Evolutionary conservation across 2,329 filamentous ascomycete species (phyloP).

Genomic region (Bipolaris zeicola): DNA sequence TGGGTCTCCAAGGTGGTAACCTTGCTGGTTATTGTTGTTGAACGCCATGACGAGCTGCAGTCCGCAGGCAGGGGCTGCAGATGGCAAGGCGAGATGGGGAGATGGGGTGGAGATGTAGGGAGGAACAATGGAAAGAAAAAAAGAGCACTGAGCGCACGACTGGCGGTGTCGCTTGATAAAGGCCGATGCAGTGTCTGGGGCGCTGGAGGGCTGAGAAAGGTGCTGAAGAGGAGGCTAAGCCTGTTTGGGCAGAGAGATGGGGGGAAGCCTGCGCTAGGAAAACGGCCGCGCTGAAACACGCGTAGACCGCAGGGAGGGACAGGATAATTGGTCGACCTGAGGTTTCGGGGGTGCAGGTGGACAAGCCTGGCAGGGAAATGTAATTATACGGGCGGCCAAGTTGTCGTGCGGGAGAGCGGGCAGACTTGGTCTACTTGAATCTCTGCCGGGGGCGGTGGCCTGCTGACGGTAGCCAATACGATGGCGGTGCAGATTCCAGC

Average conservation of each 20-base stretch:
- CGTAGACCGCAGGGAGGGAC: slow-evolving; percentile 2
- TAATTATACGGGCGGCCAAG: slow-evolving; percentile 11
- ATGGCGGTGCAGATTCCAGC: slow-evolving; percentile 5
- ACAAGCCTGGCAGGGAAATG: slow-evolving; percentile 30
- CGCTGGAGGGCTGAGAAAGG: slow-evolving; percentile 24
- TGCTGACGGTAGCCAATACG: slow-evolving; percentile 20
- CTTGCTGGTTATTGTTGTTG: slow-evolving; percentile 42
- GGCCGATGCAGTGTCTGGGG: slow-evolving; percentile 27
- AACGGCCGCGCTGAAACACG: slow-evolving; percentile 31
- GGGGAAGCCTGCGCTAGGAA: slow-evolving; percentile 23
- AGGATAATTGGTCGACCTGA: slow-evolving; percentile 22
- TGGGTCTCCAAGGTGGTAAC: slow-evolving; percentile 38
- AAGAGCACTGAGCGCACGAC: slow-evolving; percentile 27
- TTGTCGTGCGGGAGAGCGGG: neutral
- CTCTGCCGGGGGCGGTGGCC: neutral
- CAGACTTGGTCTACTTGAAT: slow-evolving; percentile 9
- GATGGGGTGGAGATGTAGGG: slow-evolving; percentile 21
- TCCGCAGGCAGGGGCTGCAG: slow-evolving; percentile 29
- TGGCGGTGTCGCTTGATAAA: slow-evolving; percentile 35
- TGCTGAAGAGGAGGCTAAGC: slow-evolving; percentile 18
- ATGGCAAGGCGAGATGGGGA: slow-evolving; percentile 21
- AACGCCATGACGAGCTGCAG: slow-evolving; percentile 47
- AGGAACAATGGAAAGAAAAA: slow-evolving; percentile 9
- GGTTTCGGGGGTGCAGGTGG: slow-evolving; percentile 29
- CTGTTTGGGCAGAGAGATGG: slow-evolving; percentile 9